Percentiles rank a stretch among this genome's conserved stretches.
Evolutionary conservation across 2,329 filamentous ascomycete species (phyloP).

Genomic region (Lasiodiplodia citricola): DNA sequence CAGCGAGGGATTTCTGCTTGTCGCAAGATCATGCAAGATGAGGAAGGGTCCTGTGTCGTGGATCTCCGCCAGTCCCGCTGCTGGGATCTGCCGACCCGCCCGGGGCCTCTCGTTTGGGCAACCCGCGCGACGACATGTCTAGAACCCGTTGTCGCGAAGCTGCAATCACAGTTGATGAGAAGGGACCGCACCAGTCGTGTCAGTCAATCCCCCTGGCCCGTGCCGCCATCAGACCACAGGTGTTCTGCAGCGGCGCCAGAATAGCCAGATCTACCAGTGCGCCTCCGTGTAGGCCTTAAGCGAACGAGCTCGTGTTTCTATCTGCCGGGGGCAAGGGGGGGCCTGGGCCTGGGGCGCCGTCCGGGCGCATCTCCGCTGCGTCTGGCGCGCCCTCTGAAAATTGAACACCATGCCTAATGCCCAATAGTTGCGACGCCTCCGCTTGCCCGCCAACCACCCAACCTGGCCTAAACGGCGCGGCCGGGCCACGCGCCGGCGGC

Average conservation of each 20-base stretch:
- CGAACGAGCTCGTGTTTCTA: constrained; percentile 2
- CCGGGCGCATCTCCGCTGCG: neutral
- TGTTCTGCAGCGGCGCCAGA: neutral
- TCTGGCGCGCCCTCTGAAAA: neutral
- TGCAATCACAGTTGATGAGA: neutral
- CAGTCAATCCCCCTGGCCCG: neutral
- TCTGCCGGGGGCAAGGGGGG: neutral
- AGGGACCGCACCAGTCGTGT: neutral
- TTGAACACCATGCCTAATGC: neutral
- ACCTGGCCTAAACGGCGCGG: neutral
- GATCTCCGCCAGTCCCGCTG: neutral
- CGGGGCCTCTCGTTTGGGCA: neutral
- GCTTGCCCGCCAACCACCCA: neutral
- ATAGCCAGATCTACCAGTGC: neutral
- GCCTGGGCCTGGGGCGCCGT: neutral
- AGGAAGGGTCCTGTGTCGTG: no score
- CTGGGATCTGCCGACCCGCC: constrained; percentile 9
- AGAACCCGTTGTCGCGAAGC: neutral
- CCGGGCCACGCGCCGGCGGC: neutral
- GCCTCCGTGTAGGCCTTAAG: neutral
- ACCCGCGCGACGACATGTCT: neutral
- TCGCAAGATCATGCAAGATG: no score
- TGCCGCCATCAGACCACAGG: neutral
- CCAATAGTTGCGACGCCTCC: neutral
- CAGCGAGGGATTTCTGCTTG: constrained; percentile 6